A percentile compares a stretch with the other conserved stretches of the same genome.
Evolutionary conservation across 2,329 filamentous ascomycete genomes (phyloP).

Genomic region (Tolypocladium paradoxum): DNA sequence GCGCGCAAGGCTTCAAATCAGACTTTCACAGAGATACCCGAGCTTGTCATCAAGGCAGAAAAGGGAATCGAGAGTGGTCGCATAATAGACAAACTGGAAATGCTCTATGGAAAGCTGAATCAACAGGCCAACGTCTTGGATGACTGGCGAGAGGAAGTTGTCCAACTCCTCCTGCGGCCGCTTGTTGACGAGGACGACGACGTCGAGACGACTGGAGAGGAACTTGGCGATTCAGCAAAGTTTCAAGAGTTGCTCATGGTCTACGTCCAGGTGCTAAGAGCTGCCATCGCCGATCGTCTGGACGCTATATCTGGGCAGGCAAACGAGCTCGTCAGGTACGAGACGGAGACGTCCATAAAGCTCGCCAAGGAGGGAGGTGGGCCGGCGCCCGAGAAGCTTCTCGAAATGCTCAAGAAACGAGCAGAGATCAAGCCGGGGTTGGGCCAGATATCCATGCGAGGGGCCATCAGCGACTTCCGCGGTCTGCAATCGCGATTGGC

Average conservation of each 20-base stretch:
- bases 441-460: slow-evolving; percentile 55
- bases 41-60: slow-evolving; percentile 36
- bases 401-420: slow-evolving; percentile 40
- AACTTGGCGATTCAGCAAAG: slow-evolving; percentile 80
- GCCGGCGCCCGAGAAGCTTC: slow-evolving; percentile 54
- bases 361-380: slow-evolving; percentile 54
- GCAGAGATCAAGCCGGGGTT: slow-evolving; percentile 35
- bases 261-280: slow-evolving; percentile 69
- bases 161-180: slow-evolving; percentile 60
- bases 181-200: slow-evolving; percentile 73
- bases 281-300: slow-evolving; percentile 67
- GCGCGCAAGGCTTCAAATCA: slow-evolving; percentile 38
- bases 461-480: slow-evolving; percentile 59
- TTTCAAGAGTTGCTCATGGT: slow-evolving; percentile 82
- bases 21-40: slow-evolving; percentile 51
- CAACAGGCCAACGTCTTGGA: slow-evolving; percentile 60
- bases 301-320: slow-evolving; percentile 64
- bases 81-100: slow-evolving; percentile 54
- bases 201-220: slow-evolving; percentile 71
- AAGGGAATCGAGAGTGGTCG: slow-evolving; percentile 64
- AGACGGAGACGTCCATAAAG: slow-evolving; percentile 51
- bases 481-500: slow-evolving; percentile 40
- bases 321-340: slow-evolving; percentile 66
- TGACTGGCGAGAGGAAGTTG: slow-evolving; percentile 63
- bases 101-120: slow-evolving; percentile 57